Evolutionary conservation across 306 rosid genomes (phyloP), one percentile per base, ranked within the genome.

Genomic region (Cicer bijugum): DNA sequence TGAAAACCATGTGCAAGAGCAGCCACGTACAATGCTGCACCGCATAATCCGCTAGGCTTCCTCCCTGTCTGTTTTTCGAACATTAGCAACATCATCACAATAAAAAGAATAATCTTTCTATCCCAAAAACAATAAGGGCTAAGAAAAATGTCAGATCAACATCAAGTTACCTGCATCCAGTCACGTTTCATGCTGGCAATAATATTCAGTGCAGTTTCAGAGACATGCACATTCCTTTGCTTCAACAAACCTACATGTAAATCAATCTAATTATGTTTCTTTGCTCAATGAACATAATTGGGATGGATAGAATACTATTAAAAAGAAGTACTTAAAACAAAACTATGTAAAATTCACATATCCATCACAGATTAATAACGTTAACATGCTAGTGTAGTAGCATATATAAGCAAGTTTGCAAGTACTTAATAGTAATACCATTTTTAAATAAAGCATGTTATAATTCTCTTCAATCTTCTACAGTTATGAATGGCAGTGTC

Each of bases 11-110:
- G 89, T 65, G 96, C 84, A 76, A 87, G 89, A 23, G 92, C 95
- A 82, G 98, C 84, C 60, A 92, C 82, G 79, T 90, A 92, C 77
- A 92, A 75, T 61, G 95, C 98, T 33, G 96, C 96, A 77, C 96
- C 98, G 80, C 96, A 92, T 72, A 92, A 73, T 50, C 96, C 98
- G 61, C 95, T 87, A 37, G 98, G 96, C 78, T 92, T 92, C 77
- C 98, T 90, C 28, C 98, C 96, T 19, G 98, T 90, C 98, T 92
- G 89, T 76, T 75, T 63, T 59, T 61, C 50, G 56, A 79, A 71
- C 58, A 62, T 61, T 68, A 62, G 72, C 51, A 56, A 61, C n/a
- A 56, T 55, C 28, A 46, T 20, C 37, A 75, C 37, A 47, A 77
- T 9, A 57, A 7, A n/a, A 74, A 76, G 17, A 20, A 72, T 7